Conservation (phyloP, 805 yeast species). For the Yarrowia osloensis region DNA sequence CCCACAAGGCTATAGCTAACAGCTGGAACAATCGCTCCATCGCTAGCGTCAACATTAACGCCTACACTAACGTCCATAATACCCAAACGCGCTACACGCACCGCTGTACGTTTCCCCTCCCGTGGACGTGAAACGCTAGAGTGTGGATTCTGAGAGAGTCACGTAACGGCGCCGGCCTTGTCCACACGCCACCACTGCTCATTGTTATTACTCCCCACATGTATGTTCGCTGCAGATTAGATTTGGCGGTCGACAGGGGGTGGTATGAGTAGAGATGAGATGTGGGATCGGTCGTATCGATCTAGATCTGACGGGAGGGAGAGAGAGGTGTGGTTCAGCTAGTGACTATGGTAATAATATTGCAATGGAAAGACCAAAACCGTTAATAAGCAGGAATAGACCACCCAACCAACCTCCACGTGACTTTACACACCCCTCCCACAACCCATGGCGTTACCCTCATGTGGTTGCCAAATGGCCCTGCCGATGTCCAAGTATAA, state of each 20-base stretch:
- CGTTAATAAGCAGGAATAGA: too few species aligned
- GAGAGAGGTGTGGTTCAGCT: background rate
- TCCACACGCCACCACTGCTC: too few species aligned
- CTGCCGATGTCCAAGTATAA: background rate
- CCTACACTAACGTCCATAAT: background rate
- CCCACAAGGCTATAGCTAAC: too few species aligned
- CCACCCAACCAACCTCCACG: too few species aligned
- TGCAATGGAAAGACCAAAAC: too few species aligned
- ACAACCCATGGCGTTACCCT: background rate
- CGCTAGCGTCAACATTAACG: too few species aligned
- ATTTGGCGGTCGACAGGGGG: conserved; percentile 20
- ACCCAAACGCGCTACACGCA: background rate
- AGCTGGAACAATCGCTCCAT: too few species aligned
- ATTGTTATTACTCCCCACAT: conserved; percentile 6
- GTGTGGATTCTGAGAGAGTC: too few species aligned
- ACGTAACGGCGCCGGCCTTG: background rate
- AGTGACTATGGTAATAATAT: too few species aligned
- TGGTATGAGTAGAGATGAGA: conserved; percentile 3
- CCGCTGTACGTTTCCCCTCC: background rate
- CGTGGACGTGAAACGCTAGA: background rate
- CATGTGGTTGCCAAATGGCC: background rate
- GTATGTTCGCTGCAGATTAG: background rate
- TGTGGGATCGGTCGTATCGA: conserved; percentile 5
- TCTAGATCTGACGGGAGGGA: background rate
- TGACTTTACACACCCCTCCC: background rate